Conservation (phyloP, 129 eudicot genomes). For the Flaveria bidentis region DNA sequence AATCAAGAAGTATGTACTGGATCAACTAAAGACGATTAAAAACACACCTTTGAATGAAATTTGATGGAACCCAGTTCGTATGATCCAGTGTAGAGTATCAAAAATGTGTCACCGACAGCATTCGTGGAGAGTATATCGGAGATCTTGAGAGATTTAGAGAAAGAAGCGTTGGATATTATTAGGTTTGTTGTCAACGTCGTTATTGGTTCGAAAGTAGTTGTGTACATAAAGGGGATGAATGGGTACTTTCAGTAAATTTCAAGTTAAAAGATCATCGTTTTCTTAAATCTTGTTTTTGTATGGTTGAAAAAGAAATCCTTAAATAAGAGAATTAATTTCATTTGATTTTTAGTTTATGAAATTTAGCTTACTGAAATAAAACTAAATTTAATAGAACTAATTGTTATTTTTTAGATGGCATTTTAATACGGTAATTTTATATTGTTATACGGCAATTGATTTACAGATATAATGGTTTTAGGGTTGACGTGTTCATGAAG, state of each 20-base stretch:
- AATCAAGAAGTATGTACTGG: slow-evolving; percentile 1
- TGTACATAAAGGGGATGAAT: slow-evolving; percentile 30
- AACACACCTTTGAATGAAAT: slow-evolving; percentile 22
- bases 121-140: slow-evolving; percentile 3
- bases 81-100: slow-evolving; percentile 3
- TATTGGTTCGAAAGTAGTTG: slow-evolving; percentile 20
- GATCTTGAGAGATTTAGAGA: neutral
- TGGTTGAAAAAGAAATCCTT: no score
- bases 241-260: slow-evolving; percentile 28
- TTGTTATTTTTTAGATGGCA: no score
- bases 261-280: slow-evolving; percentile 18
- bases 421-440: no score
- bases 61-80: neutral
- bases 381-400: no score
- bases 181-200: slow-evolving; percentile 37
- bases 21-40: neutral
- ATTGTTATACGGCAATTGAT: no score
- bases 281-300: no score
- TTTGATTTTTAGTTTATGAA: no score
- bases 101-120: slow-evolving; percentile 21
- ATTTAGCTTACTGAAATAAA: no score
- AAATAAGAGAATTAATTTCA: no score
- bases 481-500: no score
- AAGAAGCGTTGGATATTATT: slow-evolving; percentile 17
- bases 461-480: no score